A percentile compares a stretch with the other conserved stretches of the same genome.
Evolutionary conservation across 1,284 basidiomycete species (phyloP).

Genomic region (Pseudomicrostroma phylloplanum): DNA sequence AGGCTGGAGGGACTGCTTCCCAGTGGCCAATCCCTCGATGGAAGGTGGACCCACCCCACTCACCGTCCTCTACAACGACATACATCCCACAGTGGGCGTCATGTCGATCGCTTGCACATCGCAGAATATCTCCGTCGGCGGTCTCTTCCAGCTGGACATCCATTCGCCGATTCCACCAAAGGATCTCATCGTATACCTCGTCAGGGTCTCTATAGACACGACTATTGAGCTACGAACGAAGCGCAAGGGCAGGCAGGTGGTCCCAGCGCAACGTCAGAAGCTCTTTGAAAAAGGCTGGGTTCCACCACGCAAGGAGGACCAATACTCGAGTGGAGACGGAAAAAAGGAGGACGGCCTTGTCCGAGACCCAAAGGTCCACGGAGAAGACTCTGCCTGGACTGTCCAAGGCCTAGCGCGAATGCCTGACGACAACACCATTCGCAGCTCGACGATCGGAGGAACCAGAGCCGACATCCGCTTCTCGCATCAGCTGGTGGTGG

Average conservation of each 20-base stretch:
- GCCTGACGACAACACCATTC: conserved; percentile 48
- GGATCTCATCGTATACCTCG: conserved; percentile 48
- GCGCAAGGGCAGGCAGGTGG: conserved; percentile 37
- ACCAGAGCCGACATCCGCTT: conserved; percentile 40
- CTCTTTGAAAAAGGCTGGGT: conserved; percentile 48
- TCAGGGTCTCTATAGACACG: conserved; percentile 45
- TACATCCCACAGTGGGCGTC: conserved; percentile 48
- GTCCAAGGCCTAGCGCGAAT: conserved; percentile 47
- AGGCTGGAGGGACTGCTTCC: conserved; percentile 47
- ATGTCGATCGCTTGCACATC: conserved; percentile 47
- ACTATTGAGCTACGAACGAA: conserved; percentile 43
- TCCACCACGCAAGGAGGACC: conserved; percentile 34
- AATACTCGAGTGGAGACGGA: conserved; percentile 34
- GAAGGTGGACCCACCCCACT: conserved; percentile 46
- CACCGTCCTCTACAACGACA: conserved; percentile 48
- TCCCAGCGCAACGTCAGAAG: conserved; percentile 44
- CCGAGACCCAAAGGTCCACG: conserved; percentile 24
- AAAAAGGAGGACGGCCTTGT: conserved; percentile 42
- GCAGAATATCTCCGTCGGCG: conserved; percentile 49
- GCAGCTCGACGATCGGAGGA: conserved; percentile 39
- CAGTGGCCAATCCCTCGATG: conserved; percentile 47
- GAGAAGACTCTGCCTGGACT: conserved; percentile 41
- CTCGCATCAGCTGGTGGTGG: conserved; percentile 44
- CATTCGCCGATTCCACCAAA: conserved; percentile 43
- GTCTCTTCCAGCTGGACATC: conserved; percentile 49